Percentiles rank a stretch among this genome's conserved stretches.
Conservation (phyloP, 768 basidiomycete species). For the Cystobasidiopsis lactophilus region DNA sequence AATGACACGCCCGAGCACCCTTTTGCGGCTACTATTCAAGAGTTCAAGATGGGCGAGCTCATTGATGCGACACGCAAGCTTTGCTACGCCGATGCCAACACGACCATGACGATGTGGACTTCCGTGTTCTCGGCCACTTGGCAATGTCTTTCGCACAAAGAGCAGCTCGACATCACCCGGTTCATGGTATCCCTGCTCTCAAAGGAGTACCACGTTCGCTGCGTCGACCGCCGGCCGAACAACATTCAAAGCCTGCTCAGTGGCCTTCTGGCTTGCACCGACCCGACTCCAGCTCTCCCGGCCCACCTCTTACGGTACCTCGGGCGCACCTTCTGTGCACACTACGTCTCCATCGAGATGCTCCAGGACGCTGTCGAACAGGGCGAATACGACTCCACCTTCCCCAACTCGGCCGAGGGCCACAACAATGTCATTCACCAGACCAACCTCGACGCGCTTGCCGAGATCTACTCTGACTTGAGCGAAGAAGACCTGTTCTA, state of each 20-base stretch:
- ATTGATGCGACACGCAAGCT: constrained; percentile 62
- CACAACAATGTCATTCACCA: constrained; percentile 41
- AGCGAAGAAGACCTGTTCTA: constrained; percentile 95
- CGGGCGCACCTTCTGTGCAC: constrained; percentile 86
- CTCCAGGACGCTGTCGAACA: constrained; percentile 57
- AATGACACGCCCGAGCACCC: neutral
- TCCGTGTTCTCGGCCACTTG: constrained; percentile 68
- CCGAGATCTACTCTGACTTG: constrained; percentile 85
- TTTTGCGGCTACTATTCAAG: constrained; percentile 7
- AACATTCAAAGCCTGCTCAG: constrained; percentile 73
- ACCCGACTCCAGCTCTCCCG: constrained; percentile 58
- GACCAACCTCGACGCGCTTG: constrained; percentile 66
- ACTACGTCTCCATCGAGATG: constrained; percentile 74
- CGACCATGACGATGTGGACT: constrained; percentile 66
- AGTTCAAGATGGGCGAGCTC: constrained; percentile 29
- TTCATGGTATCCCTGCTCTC: constrained; percentile 74
- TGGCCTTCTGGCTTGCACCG: constrained; percentile 62
- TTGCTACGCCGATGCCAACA: constrained; percentile 51
- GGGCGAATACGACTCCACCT: constrained; percentile 36
- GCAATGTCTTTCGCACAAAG: constrained; percentile 60
- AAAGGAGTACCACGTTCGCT: constrained; percentile 79
- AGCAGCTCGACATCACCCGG: constrained; percentile 69
- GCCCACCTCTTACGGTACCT: constrained; percentile 90
- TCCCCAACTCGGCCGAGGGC: constrained; percentile 30
- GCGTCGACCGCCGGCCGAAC: constrained; percentile 72